Evolutionary conservation across 2,329 filamentous ascomycete genomes (phyloP).

Genomic region (Aspergillus ustus): DNA sequence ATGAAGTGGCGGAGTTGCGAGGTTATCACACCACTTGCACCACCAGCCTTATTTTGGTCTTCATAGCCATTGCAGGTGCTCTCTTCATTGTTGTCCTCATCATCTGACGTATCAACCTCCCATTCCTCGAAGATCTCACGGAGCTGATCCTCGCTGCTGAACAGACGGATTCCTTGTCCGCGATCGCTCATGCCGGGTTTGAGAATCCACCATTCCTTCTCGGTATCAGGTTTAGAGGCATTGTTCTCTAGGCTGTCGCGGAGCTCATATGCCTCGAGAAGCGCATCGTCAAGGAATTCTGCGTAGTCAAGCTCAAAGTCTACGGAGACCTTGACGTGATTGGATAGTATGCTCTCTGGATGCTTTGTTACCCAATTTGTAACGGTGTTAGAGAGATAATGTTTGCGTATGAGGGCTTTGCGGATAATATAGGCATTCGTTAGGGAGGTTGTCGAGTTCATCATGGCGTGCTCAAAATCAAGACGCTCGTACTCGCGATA

Average conservation of each 20-base stretch:
- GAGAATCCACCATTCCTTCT: conserved; percentile 92
- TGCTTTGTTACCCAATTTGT: conserved; percentile 86
- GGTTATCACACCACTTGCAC: conserved; percentile 68
- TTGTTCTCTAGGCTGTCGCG: conserved; percentile 77
- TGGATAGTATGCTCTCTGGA: conserved; percentile 69
- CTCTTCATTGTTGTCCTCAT: conserved; percentile 49
- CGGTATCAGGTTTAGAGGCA: conserved; percentile 63
- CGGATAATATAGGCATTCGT: conserved; percentile 93
- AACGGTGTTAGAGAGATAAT: conserved; percentile 85
- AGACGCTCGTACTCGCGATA: conserved; percentile 86
- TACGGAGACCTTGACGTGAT: conserved; percentile 76
- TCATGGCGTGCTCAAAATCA: conserved; percentile 76
- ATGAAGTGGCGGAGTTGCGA: conserved; percentile 95
- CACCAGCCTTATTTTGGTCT: conserved; percentile 25
- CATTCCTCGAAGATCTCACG: conserved; percentile 87
- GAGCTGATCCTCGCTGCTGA: conserved; percentile 83
- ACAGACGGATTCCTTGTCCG: conserved; percentile 89
- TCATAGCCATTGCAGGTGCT: conserved; percentile 29
- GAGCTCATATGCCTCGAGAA: conserved; percentile 88
- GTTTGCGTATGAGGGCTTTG: conserved; percentile 94
- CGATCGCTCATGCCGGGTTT: conserved; percentile 98
- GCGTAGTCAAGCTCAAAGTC: conserved; percentile 95
- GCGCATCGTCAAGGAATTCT: conserved; percentile 91
- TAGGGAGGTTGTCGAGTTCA: conserved; percentile 65
- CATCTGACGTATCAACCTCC: conserved; percentile 71